Evolutionary conservation across 139 green algal species (phyloP).

Genomic region (Chlamydomonas sphaeroides): DNA sequence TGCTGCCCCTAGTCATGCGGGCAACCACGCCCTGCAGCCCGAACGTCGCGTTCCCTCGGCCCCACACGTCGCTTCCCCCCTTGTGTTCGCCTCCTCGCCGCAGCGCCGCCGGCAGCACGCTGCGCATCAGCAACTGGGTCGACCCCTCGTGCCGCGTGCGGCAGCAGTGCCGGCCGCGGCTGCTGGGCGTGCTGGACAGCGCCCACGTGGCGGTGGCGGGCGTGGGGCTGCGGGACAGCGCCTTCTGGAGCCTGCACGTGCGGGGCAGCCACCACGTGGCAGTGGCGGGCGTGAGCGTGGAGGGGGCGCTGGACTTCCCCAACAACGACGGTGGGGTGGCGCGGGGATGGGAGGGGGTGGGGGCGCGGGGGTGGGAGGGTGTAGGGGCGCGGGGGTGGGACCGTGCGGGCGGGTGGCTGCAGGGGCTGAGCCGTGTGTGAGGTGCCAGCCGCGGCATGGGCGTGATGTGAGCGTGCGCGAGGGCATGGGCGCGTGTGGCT

Average conservation of each 20-base stretch:
- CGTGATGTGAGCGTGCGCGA: no score
- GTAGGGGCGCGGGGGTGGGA: neutral
- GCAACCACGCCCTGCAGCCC: no score
- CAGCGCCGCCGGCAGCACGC: neutral
- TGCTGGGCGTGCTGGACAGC: constrained; percentile 1
- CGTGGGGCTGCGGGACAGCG: constrained; percentile 10
- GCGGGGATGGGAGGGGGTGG: no score
- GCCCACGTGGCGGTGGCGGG: constrained; percentile 6
- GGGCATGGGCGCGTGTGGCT: no score
- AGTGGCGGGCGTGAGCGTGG: constrained; percentile 35
- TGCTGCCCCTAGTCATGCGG: no score
- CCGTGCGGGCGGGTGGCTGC: no score
- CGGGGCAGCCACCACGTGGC: constrained; percentile 39
- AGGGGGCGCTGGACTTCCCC: constrained; percentile 45
- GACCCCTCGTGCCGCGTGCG: neutral
- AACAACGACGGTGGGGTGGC: constrained; percentile 58
- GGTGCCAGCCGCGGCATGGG: no score
- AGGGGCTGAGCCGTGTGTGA: no score
- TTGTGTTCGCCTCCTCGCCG: neutral
- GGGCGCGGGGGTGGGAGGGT: no score
- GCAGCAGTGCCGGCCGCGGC: constrained; percentile 16
- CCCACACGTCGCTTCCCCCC: no score
- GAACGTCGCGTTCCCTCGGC: no score
- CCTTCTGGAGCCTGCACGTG: constrained; percentile 45
- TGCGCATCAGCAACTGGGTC: neutral